Base-by-base conservation (phyloP, 768 basidiomycete species). In the Pholiota microspora region DNA sequence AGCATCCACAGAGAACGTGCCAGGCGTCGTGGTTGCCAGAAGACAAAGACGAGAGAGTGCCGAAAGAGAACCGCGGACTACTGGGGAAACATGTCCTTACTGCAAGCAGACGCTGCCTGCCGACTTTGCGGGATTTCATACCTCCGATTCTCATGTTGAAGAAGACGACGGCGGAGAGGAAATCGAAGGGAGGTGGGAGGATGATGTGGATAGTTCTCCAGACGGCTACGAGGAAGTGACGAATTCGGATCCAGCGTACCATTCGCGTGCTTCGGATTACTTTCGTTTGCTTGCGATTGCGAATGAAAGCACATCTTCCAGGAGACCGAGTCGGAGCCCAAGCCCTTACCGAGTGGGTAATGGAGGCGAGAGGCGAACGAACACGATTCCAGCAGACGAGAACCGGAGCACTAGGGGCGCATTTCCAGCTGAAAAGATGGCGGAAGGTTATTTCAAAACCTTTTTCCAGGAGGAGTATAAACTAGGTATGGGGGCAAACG, bases 401-500 rank as follows among this genome's bases (percentile, higher is more conserved):
- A 62, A 60, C 36, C 51, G 48, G 38, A 65, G 59, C 42, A 58
- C 56, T 24, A 47, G 47, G 35, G 68, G 56, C 28, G 65, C 81
- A 1, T 91, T 92, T 69, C 75, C 83, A 2, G 77, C 82, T 2
- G 86, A 88, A 48, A 77, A 80, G 28, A 89, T 92, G 88, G 92
- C 93, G 0, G 88, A 94, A 50, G 94, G 94, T 0, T 98, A 98
- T 67, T 96, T 95, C 72, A 83, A 87, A 60, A 80, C 91, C 0
- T 98, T 96, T 74, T 98, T 98, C 65, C 83, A 86, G 54, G 94
- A 97, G 63, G 92, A 95, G 60, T 84, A 80, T 57, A 82, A 86
- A 55, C 76, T 98, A 5, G 95, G 95, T 0, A 95, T 97, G 92
- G 95, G 95, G 38, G 94, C 94, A 0, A 93, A 94, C 63, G 95